phyloP scores from a whole-genome alignment of 306 rosid genomes.

The Malus asiatica region DNA sequence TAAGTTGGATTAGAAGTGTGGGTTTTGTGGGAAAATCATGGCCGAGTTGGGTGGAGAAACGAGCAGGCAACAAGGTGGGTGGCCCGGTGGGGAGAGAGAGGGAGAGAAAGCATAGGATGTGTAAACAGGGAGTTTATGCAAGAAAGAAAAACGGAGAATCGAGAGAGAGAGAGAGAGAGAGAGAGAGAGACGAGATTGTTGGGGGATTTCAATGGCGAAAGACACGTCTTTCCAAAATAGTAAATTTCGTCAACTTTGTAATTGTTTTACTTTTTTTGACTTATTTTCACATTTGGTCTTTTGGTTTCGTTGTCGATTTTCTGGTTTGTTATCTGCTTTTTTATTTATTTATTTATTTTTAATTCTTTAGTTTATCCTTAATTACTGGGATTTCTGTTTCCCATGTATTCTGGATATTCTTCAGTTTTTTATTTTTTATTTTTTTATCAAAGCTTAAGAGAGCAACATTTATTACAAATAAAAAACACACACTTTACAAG shows the following conservation, averaged over 20 bases:
- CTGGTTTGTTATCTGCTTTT: background rate
- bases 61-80: background rate
- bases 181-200: constrained; percentile 1
- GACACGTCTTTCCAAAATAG: constrained; percentile 5
- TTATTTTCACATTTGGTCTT: background rate
- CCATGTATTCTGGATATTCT: background rate
- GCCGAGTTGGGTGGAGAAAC: constrained; percentile 21
- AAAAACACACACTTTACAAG: too few relatives aligned
- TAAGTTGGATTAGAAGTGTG: background rate
- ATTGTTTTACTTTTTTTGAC: background rate
- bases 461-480: too few relatives aligned
- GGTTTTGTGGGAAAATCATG: constrained; percentile 5
- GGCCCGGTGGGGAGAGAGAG: constrained; percentile 3
- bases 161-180: background rate
- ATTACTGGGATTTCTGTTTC: background rate
- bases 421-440: too few relatives aligned
- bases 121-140: background rate
- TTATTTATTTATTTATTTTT: background rate
- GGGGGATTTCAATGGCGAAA: constrained; percentile 38
- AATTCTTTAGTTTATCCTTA: background rate
- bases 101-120: constrained; percentile 5
- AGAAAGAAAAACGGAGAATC: background rate
- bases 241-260: background rate
- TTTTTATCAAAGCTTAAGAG: too few relatives aligned
- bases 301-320: background rate